Conservation (phyloP, 768 basidiomycete genomes). For the Amanita muscaria region DNA sequence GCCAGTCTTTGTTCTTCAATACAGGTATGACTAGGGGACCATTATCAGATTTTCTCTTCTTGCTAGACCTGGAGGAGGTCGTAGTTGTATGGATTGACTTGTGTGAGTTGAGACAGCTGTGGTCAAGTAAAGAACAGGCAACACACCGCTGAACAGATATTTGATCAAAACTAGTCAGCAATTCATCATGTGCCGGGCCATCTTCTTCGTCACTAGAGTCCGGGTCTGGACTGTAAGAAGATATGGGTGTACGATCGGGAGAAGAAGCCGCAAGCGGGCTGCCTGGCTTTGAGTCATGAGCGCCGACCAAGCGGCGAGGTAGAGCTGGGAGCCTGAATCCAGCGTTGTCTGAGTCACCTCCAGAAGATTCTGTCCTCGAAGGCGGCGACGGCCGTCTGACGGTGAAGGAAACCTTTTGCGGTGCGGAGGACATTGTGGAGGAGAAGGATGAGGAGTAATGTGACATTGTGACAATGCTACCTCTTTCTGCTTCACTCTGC, state of each 20-base stretch:
- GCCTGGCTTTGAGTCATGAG: constrained; percentile 33
- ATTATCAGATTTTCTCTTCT: constrained; percentile 36
- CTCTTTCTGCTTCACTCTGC: constrained; percentile 1
- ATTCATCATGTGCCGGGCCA: constrained; percentile 47
- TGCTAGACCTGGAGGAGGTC: constrained; percentile 30
- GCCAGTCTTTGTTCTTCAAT: constrained; percentile 86
- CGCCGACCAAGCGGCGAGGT: constrained; percentile 43
- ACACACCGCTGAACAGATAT: constrained; percentile 86
- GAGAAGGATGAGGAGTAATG: too few species aligned
- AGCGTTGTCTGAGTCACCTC: constrained; percentile 50
- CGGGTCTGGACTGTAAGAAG: constrained; percentile 20
- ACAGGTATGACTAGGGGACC: constrained; percentile 81
- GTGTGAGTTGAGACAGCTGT: constrained; percentile 20
- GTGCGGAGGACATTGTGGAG: not conserved
- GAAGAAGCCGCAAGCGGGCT: constrained; percentile 49
- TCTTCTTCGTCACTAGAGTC: constrained; percentile 60
- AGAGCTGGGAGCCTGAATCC: constrained; percentile 51
- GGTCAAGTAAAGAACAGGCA: constrained; percentile 12
- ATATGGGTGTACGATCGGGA: constrained; percentile 23
- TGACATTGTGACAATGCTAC: not conserved
- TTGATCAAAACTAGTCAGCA: constrained; percentile 63
- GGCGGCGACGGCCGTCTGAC: constrained; percentile 70
- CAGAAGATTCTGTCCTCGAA: constrained; percentile 54
- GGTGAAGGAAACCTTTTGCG: constrained; percentile 67
- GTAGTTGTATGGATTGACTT: constrained; percentile 29